A percentile compares a stretch with the other conserved stretches of the same genome.
Evolutionary conservation across 202 grass and related monocot species (phyloP).

Genomic region (Schoenoplectus tabernaemontani): DNA sequence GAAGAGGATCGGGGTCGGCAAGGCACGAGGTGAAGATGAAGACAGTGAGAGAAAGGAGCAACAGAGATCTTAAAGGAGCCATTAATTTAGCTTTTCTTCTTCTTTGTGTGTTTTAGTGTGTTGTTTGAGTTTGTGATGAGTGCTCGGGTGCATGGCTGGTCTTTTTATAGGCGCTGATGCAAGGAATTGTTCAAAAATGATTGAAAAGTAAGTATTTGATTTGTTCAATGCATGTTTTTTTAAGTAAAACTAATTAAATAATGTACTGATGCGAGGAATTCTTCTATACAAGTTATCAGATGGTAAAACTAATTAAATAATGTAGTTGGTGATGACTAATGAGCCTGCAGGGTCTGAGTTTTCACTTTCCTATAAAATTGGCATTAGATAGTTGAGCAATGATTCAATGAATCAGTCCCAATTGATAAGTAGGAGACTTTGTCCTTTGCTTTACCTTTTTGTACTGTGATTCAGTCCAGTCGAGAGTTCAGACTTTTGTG

Average conservation of each 20-base stretch:
- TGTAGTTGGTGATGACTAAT: not conserved
- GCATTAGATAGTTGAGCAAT: not conserved
- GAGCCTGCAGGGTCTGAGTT: not conserved
- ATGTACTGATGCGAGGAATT: not conserved
- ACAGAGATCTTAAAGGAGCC: not conserved
- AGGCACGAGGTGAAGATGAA: not conserved
- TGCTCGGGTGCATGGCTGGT: not conserved
- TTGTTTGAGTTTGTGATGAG: not conserved
- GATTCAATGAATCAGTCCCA: not conserved
- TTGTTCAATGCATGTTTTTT: not conserved
- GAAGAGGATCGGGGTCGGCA: constrained; percentile 53
- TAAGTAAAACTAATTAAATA: not conserved
- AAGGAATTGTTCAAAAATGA: not conserved
- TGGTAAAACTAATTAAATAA: not conserved
- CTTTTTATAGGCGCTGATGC: not conserved
- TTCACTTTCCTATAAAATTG: not conserved
- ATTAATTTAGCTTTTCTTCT: not conserved
- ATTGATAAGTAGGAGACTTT: not conserved
- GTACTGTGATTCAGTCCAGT: not conserved
- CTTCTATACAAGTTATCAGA: not conserved
- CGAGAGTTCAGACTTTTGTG: not conserved
- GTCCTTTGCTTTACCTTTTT: not conserved
- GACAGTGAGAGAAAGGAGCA: not conserved
- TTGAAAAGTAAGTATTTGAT: not conserved
- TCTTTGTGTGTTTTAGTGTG: not conserved